Base-by-base conservation (phyloP, 1,284 basidiomycete species). In the Coriolopsis trogii region DNA sequence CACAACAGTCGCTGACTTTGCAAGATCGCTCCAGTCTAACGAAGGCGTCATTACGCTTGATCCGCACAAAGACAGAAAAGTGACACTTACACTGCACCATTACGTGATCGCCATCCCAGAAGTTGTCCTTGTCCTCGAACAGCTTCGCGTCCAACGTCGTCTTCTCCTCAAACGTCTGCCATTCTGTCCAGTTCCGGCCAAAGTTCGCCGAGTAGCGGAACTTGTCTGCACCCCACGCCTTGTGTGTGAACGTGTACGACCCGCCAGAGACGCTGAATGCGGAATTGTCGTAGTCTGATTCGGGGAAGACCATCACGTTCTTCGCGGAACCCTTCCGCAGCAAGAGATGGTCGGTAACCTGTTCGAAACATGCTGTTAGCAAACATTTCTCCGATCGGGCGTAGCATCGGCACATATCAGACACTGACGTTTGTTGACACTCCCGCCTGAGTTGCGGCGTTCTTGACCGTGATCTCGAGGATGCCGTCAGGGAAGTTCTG, bases 201-300 rank as follows among this genome's bases (percentile, higher is more conserved):
- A 89, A 95, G 73, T 95, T 87, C 73, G 83, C 82, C 8, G 89
- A 87, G 69, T 93, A 95, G 40, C 93, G 82, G 75, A 91, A 87
- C 75, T 73, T 83, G 59, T 95, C 92, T n/a, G 93, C 93, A 44
- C 93, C 93, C 41, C 80, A 79, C 3, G 93, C 93, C 41, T 80
- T 81, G 72, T 95, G 93, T 2, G 81, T 83, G 67, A 93, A 91
- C 3, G 78, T 82, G 68, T 88, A 93, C 57, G 84, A 72, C 41
- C 80, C 84, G 56, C 80, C 73, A 7, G 79, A 74, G 46, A 79
- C 75, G 18, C 76, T 76, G 64, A 95, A 85, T 2, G 89, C 77
- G 34, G 70, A 73, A 37, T 72, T 76, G 67, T 89, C 82, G 66
- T 93, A 95, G 63, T 94, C 91, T 25, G 81, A 80, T 28, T 82